Base-by-base conservation (phyloP, 2,329 filamentous ascomycete species). In the Ophiostoma pallidulum region DNA sequence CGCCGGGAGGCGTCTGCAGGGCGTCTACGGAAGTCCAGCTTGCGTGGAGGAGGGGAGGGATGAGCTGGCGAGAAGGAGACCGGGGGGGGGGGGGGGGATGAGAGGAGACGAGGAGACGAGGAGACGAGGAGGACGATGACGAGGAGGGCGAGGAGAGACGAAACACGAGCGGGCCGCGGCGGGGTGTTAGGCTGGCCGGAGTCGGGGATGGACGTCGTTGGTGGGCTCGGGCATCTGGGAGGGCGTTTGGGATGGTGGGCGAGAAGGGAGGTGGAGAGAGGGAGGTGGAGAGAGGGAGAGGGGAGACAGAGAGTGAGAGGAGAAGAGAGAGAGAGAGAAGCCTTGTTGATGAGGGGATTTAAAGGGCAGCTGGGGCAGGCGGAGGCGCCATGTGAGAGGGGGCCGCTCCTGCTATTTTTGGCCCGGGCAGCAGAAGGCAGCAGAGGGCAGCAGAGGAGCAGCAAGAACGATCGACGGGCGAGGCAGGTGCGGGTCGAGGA, bases 381-480 rank as follows among this genome's bases (percentile, higher is more conserved):
- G n/a, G n/a, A n/a, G n/a, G n/a, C n/a, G n/a, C n/a, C n/a, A n/a
- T n/a, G n/a, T n/a, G n/a, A n/a, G n/a, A n/a, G n/a, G n/a, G n/a
- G n/a, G n/a, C n/a, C n/a, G n/a, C n/a, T n/a, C n/a, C 20, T 44
- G 41, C 36, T 44, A 44, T 44, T 44, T 44, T 44, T 44, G 41
- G 41, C 41, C 12, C 20, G 32, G 36, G 32, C 32, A 10, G 16
- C 41, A 43, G 41, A 29, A 24, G 22, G 32, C 24, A 10, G n/a
- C n/a, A n/a, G n/a, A n/a, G n/a, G n/a, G n/a, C n/a, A n/a, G n/a
- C n/a, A n/a, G n/a, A n/a, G n/a, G n/a, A n/a, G n/a, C n/a, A n/a
- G n/a, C n/a, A n/a, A n/a, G n/a, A n/a, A n/a, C n/a, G n/a, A n/a
- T n/a, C n/a, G 31, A 32, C 31, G 14, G n/a, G 28, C 41, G 19